These are phyloP conservation scores for Hypoxylon sp. DNA, from an alignment of 2,329 filamentous ascomycete species.

Conservation along the genomic window DNA sequence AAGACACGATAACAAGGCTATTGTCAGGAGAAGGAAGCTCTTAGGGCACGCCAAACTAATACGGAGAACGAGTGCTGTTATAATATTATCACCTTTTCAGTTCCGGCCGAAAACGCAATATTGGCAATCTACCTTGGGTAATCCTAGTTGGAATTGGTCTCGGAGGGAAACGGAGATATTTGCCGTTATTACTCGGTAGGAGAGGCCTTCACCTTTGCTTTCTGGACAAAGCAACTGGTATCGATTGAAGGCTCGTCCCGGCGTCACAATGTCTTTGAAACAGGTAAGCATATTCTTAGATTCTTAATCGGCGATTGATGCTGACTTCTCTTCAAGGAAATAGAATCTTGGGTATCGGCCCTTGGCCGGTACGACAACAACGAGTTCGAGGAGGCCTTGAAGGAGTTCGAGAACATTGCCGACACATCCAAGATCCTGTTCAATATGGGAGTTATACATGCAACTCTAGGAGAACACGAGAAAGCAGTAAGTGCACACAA, in stretches of 20 bases:
- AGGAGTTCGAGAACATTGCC: slow-evolving; percentile 83
- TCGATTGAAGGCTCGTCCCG: slow-evolving; percentile 29
- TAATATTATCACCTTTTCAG: slow-evolving; percentile 11
- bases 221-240: slow-evolving; percentile 40
- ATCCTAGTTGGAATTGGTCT: slow-evolving; percentile 21
- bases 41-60: slow-evolving; percentile 20
- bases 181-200: slow-evolving; percentile 23
- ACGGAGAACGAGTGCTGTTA: slow-evolving; percentile 12
- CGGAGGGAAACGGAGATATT: slow-evolving; percentile 16
- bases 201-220: slow-evolving; percentile 39
- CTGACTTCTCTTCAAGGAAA: slow-evolving; percentile 71
- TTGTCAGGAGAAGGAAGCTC: slow-evolving; percentile 7
- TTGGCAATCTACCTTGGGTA: slow-evolving; percentile 13
- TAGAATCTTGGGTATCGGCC: slow-evolving; percentile 96
- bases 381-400: slow-evolving; percentile 90
- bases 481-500: slow-evolving; percentile 75
- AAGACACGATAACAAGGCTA: slow-evolving; percentile 21
- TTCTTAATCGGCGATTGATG: background rate
- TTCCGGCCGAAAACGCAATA: slow-evolving; percentile 1
- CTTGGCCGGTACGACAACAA: slow-evolving; percentile 94
- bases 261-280: slow-evolving; percentile 46
- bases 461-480: slow-evolving; percentile 93
- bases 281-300: slow-evolving; percentile 38
- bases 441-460: slow-evolving; percentile 97
- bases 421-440: slow-evolving; percentile 99